These are phyloP conservation scores for Melanogaster broomeanus DNA, from an alignment of 768 basidiomycete genomes.

Conservation along the genomic window DNA sequence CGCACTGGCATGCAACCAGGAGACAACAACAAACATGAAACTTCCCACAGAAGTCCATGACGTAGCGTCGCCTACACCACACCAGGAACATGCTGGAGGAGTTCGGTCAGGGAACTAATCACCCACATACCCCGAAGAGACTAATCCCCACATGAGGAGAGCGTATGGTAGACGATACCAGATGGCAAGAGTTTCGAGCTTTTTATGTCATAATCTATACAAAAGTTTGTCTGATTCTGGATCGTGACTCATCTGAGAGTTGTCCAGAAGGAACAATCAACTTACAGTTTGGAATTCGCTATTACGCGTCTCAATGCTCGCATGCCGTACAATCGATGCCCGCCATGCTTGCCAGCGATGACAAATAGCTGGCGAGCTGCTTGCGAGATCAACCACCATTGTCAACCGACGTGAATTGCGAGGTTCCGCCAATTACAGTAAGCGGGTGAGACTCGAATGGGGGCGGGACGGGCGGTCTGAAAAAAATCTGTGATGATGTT, in stretches of 20 bases:
- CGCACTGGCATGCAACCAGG: constrained; percentile 34
- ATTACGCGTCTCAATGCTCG: constrained; percentile 33
- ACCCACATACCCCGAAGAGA: constrained; percentile 2
- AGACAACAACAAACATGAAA: constrained; percentile 30
- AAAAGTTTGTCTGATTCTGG: constrained; percentile 10
- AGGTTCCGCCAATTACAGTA: no score
- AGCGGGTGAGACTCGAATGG: no score
- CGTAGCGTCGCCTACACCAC: background rate
- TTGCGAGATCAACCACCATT: constrained; percentile 19
- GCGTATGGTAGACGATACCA: constrained; percentile 55
- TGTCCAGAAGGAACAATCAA: background rate
- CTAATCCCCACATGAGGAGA: constrained; percentile 61
- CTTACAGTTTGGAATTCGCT: constrained; percentile 39
- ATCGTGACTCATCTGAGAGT: background rate
- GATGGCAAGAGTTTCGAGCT: constrained; percentile 50
- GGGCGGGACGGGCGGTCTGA: no score
- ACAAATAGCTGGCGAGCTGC: constrained; percentile 46
- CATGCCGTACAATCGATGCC: constrained; percentile 47
- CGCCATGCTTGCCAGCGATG: constrained; percentile 42
- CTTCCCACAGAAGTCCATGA: constrained; percentile 31
- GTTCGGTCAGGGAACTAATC: background rate
- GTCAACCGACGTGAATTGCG: constrained; percentile 47
- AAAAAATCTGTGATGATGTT: no score
- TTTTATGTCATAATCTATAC: constrained; percentile 21
- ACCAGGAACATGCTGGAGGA: constrained; percentile 29